Conservation (phyloP, 768 basidiomycete genomes). For the Coprinopsis sp. region DNA sequence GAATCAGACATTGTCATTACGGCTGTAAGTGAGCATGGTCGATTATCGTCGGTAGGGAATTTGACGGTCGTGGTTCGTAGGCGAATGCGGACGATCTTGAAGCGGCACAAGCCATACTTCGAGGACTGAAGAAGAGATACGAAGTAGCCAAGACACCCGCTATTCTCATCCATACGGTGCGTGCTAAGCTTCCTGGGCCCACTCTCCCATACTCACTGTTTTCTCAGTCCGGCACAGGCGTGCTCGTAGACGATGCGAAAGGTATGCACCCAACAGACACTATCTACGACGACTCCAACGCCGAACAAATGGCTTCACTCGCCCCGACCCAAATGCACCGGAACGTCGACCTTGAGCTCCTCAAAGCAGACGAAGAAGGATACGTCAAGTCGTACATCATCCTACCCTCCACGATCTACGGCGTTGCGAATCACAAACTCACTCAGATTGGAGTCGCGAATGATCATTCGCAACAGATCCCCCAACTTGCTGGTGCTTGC, state of each 20-base stretch:
- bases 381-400: conserved; percentile 50
- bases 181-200: conserved; percentile 16
- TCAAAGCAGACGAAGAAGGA: conserved; percentile 46
- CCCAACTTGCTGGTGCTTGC: conserved; percentile 38
- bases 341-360: conserved; percentile 42
- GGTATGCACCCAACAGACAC: conserved; percentile 33
- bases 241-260: conserved; percentile 40
- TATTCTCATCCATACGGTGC: conserved; percentile 58
- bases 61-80: conserved; percentile 11
- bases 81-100: conserved; percentile 40
- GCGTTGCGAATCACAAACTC: conserved; percentile 42
- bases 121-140: conserved; percentile 46
- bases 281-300: conserved; percentile 47
- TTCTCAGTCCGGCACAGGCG: conserved; percentile 26
- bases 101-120: conserved; percentile 43
- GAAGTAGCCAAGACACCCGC: conserved; percentile 38
- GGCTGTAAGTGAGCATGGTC: conserved; percentile 25
- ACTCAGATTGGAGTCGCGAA: conserved; percentile 51
- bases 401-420: conserved; percentile 56
- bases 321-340: conserved; percentile 44
- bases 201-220: background rate
- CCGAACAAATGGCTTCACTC: conserved; percentile 42
- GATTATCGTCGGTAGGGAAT: background rate
- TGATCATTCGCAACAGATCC: conserved; percentile 49
- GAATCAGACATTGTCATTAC: conserved; percentile 41